Percentiles rank a stretch among this genome's conserved stretches.
Conservation (phyloP, 2,329 filamentous ascomycete genomes). For the Fusarium albidum region DNA sequence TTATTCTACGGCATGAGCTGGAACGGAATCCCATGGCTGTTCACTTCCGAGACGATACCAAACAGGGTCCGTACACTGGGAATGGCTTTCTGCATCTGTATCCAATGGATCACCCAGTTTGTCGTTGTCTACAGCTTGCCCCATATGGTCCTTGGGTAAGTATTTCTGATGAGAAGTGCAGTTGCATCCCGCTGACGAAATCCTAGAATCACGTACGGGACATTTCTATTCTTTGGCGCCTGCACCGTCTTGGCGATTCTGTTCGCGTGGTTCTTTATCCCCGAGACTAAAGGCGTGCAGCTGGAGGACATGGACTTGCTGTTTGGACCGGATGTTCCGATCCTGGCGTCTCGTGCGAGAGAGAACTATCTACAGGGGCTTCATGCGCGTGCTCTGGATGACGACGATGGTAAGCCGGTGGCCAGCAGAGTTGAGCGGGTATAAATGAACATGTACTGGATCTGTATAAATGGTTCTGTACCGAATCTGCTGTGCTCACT, state of each 20-base stretch:
- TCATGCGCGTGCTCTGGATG: background rate
- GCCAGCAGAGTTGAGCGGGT: background rate
- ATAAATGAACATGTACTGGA: too few relatives aligned
- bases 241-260: background rate
- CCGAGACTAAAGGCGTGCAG: background rate
- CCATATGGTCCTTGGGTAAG: constrained; percentile 35
- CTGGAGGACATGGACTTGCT: background rate
- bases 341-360: background rate
- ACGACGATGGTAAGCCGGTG: background rate
- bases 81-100: constrained; percentile 34
- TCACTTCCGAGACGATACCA: constrained; percentile 24
- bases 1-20: constrained; percentile 36
- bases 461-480: too few relatives aligned
- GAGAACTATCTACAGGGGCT: background rate
- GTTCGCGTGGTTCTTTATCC: background rate
- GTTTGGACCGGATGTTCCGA: background rate
- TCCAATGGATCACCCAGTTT: constrained; percentile 42
- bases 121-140: constrained; percentile 38
- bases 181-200: too few relatives aligned
- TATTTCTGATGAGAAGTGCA: too few relatives aligned
- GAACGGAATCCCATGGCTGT: constrained; percentile 41
- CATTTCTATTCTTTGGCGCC: constrained; percentile 5
- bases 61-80: constrained; percentile 37
- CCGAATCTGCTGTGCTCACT: background rate
- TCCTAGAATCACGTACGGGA: too few relatives aligned